A percentile compares a stretch with the other conserved stretches of the same genome.
Conservation (phyloP, 768 basidiomycete species). For the Kwoniella europaea region DNA sequence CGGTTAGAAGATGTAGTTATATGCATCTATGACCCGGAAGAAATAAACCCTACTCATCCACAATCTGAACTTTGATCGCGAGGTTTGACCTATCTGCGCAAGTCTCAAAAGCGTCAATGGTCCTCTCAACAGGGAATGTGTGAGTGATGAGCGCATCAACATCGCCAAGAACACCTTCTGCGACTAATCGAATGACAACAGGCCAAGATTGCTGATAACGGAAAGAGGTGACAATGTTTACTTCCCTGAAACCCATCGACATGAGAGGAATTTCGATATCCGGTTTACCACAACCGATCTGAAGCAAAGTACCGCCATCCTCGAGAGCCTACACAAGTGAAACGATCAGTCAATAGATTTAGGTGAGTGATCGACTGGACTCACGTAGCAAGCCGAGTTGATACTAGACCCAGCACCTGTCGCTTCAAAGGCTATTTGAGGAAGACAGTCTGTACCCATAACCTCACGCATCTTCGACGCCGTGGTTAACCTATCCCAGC, state of each 20-base stretch:
- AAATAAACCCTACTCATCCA: constrained; percentile 12
- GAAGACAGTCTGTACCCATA: constrained; percentile 35
- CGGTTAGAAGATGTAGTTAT: neutral
- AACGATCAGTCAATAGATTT: neutral
- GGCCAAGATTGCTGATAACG: constrained; percentile 43
- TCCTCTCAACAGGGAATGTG: constrained; percentile 35
- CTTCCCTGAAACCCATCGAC: constrained; percentile 40
- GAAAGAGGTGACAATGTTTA: constrained; percentile 42
- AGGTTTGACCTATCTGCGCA: constrained; percentile 41
- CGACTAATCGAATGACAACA: constrained; percentile 34
- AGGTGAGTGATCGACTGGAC: neutral
- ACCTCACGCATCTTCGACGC: constrained; percentile 31
- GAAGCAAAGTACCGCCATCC: constrained; percentile 40
- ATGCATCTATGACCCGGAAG: neutral
- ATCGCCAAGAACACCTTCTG: constrained; percentile 30
- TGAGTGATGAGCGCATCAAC: constrained; percentile 43
- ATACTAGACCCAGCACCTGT: constrained; percentile 40
- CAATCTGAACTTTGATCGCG: constrained; percentile 52
- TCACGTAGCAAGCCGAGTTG: constrained; percentile 41
- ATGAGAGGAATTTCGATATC: constrained; percentile 39
- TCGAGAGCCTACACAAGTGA: constrained; percentile 31
- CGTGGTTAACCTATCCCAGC: constrained; percentile 37
- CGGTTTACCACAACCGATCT: constrained; percentile 41
- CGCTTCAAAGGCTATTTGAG: constrained; percentile 41
- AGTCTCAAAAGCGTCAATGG: constrained; percentile 42